Evolutionary conservation across 1,284 basidiomycete species (phyloP).

Genomic region (Fereydounia khargensis): DNA sequence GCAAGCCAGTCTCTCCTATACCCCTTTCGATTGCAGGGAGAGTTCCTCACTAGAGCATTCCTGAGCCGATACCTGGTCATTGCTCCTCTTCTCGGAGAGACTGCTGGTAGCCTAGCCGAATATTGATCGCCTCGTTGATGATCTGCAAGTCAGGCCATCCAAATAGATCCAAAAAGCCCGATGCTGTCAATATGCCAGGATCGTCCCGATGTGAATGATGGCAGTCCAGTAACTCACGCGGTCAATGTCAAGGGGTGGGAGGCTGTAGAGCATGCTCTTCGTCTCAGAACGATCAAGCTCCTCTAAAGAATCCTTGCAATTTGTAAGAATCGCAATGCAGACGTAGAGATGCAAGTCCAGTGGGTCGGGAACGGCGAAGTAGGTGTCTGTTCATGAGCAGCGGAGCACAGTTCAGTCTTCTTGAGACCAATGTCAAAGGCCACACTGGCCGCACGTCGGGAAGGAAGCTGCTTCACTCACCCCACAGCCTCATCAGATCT

Average conservation of each 20-base stretch:
- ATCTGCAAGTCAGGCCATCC: slow-evolving; percentile 34
- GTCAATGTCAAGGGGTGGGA: slow-evolving; percentile 54
- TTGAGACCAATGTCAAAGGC: too few relatives aligned
- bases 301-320: slow-evolving; percentile 56
- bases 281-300: slow-evolving; percentile 56
- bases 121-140: slow-evolving; percentile 55
- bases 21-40: too few relatives aligned
- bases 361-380: slow-evolving; percentile 53
- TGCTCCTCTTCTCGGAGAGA: slow-evolving; percentile 14
- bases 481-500: slow-evolving; percentile 55
- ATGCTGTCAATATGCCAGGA: not conserved
- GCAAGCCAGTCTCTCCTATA: too few relatives aligned
- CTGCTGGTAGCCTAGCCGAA: slow-evolving; percentile 48
- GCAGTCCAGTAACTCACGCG: slow-evolving; percentile 1
- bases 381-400: slow-evolving; percentile 46
- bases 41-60: too few relatives aligned
- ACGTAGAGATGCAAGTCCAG: slow-evolving; percentile 57
- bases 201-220: not conserved
- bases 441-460: too few relatives aligned
- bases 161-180: too few relatives aligned
- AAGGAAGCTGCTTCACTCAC: slow-evolving; percentile 4
- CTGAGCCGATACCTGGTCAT: too few relatives aligned
- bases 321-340: slow-evolving; percentile 56
- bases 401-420: too few relatives aligned
- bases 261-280: slow-evolving; percentile 53